These are phyloP conservation scores for Caulochytrium protostelioides DNA, from an alignment of 371 early-diverging fungal genomes.

Conservation along the genomic window DNA sequence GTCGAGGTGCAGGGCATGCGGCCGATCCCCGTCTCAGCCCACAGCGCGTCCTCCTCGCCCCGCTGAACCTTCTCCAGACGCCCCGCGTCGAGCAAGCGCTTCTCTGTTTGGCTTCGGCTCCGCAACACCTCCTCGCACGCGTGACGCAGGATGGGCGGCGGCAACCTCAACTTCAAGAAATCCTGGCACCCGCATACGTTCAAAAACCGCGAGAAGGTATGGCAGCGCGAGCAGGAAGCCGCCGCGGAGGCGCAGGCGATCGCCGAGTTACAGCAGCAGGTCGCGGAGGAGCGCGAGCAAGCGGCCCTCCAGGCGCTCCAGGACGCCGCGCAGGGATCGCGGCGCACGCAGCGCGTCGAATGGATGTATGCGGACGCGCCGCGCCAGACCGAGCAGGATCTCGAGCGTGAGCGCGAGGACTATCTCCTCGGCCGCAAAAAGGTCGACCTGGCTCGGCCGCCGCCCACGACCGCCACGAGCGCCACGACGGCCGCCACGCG, in stretches of 20 bases:
- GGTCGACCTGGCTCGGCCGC: conserved; percentile 38
- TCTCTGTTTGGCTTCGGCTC: no score
- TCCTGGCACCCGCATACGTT: conserved; percentile 89
- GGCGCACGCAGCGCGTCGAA: conserved; percentile 53
- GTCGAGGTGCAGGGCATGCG: no score
- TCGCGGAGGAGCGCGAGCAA: conserved; percentile 64
- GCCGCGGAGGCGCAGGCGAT: conserved; percentile 64
- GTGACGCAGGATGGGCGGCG: no score
- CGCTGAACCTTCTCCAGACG: no score
- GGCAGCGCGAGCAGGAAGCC: conserved; percentile 66
- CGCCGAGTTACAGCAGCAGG: conserved; percentile 74
- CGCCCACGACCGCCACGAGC: not conserved
- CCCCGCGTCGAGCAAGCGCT: no score
- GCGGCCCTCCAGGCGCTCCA: conserved; percentile 66
- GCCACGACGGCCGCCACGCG: not conserved
- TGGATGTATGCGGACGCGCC: conserved; percentile 82
- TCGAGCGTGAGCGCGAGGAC: conserved; percentile 54
- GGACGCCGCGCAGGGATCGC: conserved; percentile 47
- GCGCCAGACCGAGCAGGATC: conserved; percentile 13
- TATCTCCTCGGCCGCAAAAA: conserved; percentile 71
- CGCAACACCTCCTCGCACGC: no score
- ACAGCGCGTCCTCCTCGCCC: no score
- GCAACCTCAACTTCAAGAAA: conserved; percentile 63
- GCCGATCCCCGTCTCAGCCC: no score
- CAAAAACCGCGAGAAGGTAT: conserved; percentile 72